Base-by-base conservation (phyloP, 495 filamentous ascomycete species). In the Penicilliopsis zonata region DNA sequence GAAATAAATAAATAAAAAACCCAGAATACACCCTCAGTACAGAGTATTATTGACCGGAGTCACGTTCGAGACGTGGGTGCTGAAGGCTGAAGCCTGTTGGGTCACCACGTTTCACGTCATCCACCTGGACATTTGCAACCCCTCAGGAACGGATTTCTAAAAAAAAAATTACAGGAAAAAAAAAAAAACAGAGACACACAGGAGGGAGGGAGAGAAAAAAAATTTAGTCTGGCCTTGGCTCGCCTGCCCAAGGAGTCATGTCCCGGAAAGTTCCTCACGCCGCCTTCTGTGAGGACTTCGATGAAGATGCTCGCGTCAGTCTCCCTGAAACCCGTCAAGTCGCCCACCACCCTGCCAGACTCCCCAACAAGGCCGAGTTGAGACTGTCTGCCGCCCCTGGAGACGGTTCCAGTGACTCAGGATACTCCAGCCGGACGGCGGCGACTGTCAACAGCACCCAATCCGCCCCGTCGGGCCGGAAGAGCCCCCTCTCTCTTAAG, bases 381-480 rank as follows among this genome's bases (percentile, higher is more conserved):
- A 57, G 42, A 52, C 40, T 44, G 32, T 38, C 47, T 33, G 47
- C 49, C 36, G 48, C 46, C 40, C 51, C 54, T 34, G 44, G 55
- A 29, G 72, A 75, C 49, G 55, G 57, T 41, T 60, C 59, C 34
- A 76, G 69, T 53, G 74, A 79, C 52, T 76, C 72, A 25, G 74
- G 72, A 34, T 77, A 76, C 61, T 78, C 72, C 39, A 76, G 65
- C 63, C 74, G 67, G 52, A 77, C 69, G 38, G 57, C 61, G 37
- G 68, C 70, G 43, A 72, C 72, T 17, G 56, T 54, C 39, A 60
- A 57, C 48, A 70, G 63, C 52, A 63, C 66, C 55, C 63, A 69
- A 58, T 70, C 70, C 38, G 63, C 52, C 18, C 57, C 62, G 36
- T 60, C 55, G 39, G 65, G 58, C 50, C 55, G 53, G 40, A 59